Percentiles rank a stretch among this genome's conserved stretches.
These are phyloP conservation scores for Sporisorium scitamineum DNA, from an alignment of 1,284 basidiomycete genomes.

Conservation along the genomic window DNA sequence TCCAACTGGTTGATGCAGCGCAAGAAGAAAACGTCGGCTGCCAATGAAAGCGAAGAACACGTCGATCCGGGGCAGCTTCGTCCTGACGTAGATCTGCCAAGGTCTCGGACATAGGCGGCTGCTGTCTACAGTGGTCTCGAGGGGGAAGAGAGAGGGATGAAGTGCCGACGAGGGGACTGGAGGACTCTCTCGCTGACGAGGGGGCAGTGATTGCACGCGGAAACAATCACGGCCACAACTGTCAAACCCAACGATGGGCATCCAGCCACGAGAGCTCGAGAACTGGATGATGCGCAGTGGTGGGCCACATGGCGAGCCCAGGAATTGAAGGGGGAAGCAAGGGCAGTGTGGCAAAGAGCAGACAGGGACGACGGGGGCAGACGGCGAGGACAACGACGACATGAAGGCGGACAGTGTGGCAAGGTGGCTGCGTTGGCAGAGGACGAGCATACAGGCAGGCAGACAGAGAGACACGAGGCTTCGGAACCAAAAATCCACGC, in stretches of 20 bases:
- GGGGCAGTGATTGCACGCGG: neutral
- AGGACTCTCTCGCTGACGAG: neutral
- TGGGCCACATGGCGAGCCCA: constrained; percentile 27
- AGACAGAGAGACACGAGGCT: neutral
- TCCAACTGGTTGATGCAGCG: neutral
- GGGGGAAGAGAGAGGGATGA: constrained; percentile 1
- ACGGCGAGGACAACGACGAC: constrained; percentile 7
- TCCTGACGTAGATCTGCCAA: constrained; percentile 15
- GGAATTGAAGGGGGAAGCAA: neutral
- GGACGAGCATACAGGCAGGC: constrained; percentile 7
- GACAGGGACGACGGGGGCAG: constrained; percentile 1
- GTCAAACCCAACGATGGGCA: neutral
- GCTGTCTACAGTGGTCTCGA: neutral
- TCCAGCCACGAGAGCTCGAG: neutral
- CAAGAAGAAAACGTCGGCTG: neutral
- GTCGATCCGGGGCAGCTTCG: constrained; percentile 16
- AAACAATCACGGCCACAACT: constrained; percentile 14
- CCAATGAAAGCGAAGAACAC: constrained; percentile 5
- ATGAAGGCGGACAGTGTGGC: constrained; percentile 13
- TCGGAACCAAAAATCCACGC: constrained; percentile 8
- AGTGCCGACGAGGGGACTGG: constrained; percentile 3
- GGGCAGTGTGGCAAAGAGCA: constrained; percentile 4
- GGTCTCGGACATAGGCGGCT: constrained; percentile 43
- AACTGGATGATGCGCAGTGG: constrained; percentile 5
- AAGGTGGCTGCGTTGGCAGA: constrained; percentile 19